Evolutionary conservation across 345 rosid genomes (phyloP), one percentile per base, ranked within the genome.

Genomic region (Acer campestre): DNA sequence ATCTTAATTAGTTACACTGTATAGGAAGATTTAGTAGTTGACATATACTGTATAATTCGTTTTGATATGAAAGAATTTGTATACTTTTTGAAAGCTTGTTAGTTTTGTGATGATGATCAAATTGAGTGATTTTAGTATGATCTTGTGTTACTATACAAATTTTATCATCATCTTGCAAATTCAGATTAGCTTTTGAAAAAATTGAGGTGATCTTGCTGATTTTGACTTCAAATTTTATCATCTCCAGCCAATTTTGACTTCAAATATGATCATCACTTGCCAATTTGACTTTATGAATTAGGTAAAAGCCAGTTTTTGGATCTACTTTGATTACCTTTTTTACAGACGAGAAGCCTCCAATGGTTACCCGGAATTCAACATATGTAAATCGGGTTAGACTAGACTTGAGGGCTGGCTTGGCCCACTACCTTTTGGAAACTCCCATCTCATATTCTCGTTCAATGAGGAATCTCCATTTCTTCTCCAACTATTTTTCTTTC

Each of bases 11-110:
- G 48, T 27, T 67, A 77, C 71, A 48, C 79, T 82, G 82, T 82
- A 82, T 75, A 82, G 73, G 72, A 64, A 56, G 69, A 77, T 69
- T 78, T 66, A 56, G 72, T 70, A 70, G 25, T 74, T 78, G 64
- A 74, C 10, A 67, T 71, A 67, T 71, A 11, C 22, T 48, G 67
- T 70, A 70, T 35, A 4, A 35, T 46, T 78, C 74, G 42, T 81
- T 74, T 69, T 55, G n/a, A 27, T 27, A 27, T 53, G n/a, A 42
- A 68, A 42, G 25, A 71, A 70, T 10, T 59, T 59, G 67, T 61
- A 44, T 59, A 44, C 67, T 23, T 61, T 59, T 40, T 58, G 67
- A 20, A 58, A 10, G 25, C 23, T 65, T 64, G 7, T 63, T 23
- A 10, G 31, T 25, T 51, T 64, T 31, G 22, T n/a, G 44, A 58